These are phyloP conservation scores for Globisporangium middletonii DNA, from an alignment of 352 stramenopile genomes.

Conservation along the genomic window DNA sequence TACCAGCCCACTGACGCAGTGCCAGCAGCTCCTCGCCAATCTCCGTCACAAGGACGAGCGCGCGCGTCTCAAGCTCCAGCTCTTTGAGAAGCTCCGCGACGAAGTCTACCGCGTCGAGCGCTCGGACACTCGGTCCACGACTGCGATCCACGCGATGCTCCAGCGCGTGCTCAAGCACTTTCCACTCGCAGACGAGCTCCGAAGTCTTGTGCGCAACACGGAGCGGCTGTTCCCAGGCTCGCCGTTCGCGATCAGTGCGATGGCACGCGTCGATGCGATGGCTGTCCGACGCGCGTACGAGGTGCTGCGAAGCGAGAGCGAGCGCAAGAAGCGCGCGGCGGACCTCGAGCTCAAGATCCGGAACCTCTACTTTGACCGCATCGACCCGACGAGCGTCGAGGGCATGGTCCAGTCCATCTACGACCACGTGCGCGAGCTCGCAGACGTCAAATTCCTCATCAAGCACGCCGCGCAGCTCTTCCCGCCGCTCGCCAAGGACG, in stretches of 20 bases:
- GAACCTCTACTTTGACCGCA: slow-evolving; percentile 87
- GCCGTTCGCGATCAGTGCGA: slow-evolving; percentile 22
- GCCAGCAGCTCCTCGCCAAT: slow-evolving; percentile 46
- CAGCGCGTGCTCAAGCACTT: slow-evolving; percentile 59
- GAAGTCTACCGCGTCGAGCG: slow-evolving; percentile 54
- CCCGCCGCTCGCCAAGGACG: slow-evolving; percentile 47
- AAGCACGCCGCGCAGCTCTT: slow-evolving; percentile 67
- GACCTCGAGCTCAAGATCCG: slow-evolving; percentile 88
- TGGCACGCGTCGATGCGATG: slow-evolving; percentile 24
- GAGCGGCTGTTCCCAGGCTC: slow-evolving; percentile 72
- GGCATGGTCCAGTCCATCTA: slow-evolving; percentile 82
- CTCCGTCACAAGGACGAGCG: slow-evolving; percentile 62
- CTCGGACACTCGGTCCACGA: slow-evolving; percentile 16
- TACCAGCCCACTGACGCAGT: slow-evolving; percentile 16
- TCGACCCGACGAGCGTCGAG: slow-evolving; percentile 77
- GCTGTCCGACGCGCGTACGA: slow-evolving; percentile 34
- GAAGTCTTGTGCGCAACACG: slow-evolving; percentile 77
- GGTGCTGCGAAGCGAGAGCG: slow-evolving; percentile 31
- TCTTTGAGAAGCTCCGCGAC: slow-evolving; percentile 54
- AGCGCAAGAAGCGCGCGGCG: slow-evolving; percentile 73
- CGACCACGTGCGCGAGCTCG: slow-evolving; percentile 51
- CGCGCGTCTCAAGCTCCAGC: slow-evolving; percentile 41
- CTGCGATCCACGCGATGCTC: slow-evolving; percentile 29
- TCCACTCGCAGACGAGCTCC: slow-evolving; percentile 53
- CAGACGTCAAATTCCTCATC: slow-evolving; percentile 82